phyloP scores from a whole-genome alignment of 495 filamentous ascomycete genomes.

The Podospora pseudopauciseta region DNA sequence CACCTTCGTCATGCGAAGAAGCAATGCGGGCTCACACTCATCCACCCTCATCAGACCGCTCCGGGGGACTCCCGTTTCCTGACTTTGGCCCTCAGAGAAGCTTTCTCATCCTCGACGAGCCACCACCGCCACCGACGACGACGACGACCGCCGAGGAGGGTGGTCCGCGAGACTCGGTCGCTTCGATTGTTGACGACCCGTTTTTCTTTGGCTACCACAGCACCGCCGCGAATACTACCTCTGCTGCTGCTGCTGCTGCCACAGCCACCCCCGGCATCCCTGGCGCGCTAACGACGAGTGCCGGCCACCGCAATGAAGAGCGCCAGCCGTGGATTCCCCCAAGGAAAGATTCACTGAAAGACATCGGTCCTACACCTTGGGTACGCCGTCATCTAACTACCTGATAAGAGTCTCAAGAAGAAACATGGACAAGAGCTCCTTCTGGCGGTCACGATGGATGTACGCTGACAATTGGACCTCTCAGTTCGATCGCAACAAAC shows the following conservation, averaged over 20 bases:
- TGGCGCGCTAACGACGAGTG: constrained; percentile 12
- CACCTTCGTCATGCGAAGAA: neutral
- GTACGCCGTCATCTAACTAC: constrained; percentile 23
- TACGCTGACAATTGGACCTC: constrained; percentile 23
- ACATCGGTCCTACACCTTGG: constrained; percentile 34
- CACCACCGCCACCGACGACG: too few species aligned
- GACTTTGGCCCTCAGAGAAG: constrained; percentile 21
- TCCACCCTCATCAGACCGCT: constrained; percentile 23
- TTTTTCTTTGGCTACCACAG: constrained; percentile 36
- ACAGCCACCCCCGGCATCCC: neutral
- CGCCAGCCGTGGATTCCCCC: constrained; percentile 38
- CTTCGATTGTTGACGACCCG: constrained; percentile 46
- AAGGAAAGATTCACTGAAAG: constrained; percentile 40
- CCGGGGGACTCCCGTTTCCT: constrained; percentile 13
- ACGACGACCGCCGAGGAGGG: constrained; percentile 23
- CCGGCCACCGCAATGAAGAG: constrained; percentile 33
- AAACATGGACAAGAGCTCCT: neutral
- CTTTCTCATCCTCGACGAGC: constrained; percentile 24
- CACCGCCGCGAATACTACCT: neutral
- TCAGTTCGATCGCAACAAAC: constrained; percentile 27
- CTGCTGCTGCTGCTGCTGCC: neutral
- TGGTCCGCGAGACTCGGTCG: constrained; percentile 40
- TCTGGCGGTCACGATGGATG: neutral
- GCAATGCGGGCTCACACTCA: constrained; percentile 33
- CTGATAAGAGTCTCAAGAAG: neutral